phyloP scores from a whole-genome alignment of 495 filamentous ascomycete genomes.

The Daldinia vernicosa region DNA sequence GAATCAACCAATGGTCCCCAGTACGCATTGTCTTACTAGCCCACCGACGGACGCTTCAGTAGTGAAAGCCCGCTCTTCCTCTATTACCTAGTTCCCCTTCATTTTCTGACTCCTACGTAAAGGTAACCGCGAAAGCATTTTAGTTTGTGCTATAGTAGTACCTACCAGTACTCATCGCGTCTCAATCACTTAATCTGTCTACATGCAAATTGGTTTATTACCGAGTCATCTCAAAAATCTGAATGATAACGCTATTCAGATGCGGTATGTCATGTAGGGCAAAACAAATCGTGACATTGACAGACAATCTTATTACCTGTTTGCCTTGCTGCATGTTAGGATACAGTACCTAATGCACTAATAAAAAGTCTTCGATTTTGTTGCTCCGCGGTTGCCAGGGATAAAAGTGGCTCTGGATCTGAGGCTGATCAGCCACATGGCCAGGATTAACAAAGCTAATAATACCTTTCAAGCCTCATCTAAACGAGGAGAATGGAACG shows the following conservation, averaged over 20 bases:
- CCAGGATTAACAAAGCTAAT: conserved; percentile 6
- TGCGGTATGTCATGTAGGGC: not conserved
- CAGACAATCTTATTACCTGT: not conserved
- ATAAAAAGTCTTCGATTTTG: conserved; percentile 9
- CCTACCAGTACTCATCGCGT: not conserved
- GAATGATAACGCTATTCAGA: not conserved
- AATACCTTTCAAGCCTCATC: conserved; percentile 16
- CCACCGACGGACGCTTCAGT: not conserved
- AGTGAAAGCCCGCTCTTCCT: not conserved
- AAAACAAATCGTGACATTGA: not conserved
- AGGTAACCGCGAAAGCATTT: not conserved
- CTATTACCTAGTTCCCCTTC: not conserved
- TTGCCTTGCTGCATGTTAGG: not conserved
- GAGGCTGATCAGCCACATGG: conserved; percentile 32
- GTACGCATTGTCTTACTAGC: not conserved
- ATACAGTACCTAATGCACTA: too few species aligned
- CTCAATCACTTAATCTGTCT: not conserved
- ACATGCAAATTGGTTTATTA: not conserved
- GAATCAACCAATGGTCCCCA: not conserved
- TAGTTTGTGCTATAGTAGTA: not conserved
- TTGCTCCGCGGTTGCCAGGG: conserved; percentile 37
- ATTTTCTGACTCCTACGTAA: not conserved
- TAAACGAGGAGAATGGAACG: conserved; percentile 4
- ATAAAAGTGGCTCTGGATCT: conserved; percentile 20
- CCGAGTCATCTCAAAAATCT: not conserved